Evolutionary conservation across 2,329 filamentous ascomycete species (phyloP), one percentile per base, ranked within the genome.

Genomic region (Sporothrix humicola): DNA sequence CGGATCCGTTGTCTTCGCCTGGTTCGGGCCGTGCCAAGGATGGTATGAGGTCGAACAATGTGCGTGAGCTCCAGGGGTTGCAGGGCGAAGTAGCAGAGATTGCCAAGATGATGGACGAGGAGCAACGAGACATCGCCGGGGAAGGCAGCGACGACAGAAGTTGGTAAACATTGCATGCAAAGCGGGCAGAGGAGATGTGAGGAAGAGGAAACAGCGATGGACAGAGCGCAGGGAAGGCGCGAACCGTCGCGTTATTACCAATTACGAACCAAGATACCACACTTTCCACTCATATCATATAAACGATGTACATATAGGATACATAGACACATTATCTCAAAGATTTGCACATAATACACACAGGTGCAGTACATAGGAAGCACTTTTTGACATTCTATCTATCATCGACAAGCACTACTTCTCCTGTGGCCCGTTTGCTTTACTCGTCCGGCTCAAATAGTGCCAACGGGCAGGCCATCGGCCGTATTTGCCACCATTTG

Each of bases 31-130:
- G 31, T 37, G 17, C 61, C 7, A 46, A 59, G 48, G 12, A 46
- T 42, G 20, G 42, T 44, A 54, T 69, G 13, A 10, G 61, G n/a
- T 2, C 52, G 15, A 68, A 50, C 23, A 46, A 50, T 17, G 61
- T 58, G 1, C 52, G 48, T 13, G 71, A 75, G 42, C 65, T 77
- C 44, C 72, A 73, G 7, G 20, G 61, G 37, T 73, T 78, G 4
- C 71, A 75, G 59, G 46, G 52, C 59, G 76, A 77, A 59, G 73
- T 78, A 0, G 76, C 76, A 9, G 76, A 73, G n/a, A 76, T 78
- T 42, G 75, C 75, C 26, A 73, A 75, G 58, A 77, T 77, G 73
- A 77, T 77, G 76, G 75, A 76, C n/a, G 73, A 76, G 15, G 76
- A 77, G 52, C 73, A 75, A 65, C 72, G 44, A 9, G 59, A 68